phyloP scores from a whole-genome alignment of 1,284 basidiomycete species.

The Trametes versicolor region DNA sequence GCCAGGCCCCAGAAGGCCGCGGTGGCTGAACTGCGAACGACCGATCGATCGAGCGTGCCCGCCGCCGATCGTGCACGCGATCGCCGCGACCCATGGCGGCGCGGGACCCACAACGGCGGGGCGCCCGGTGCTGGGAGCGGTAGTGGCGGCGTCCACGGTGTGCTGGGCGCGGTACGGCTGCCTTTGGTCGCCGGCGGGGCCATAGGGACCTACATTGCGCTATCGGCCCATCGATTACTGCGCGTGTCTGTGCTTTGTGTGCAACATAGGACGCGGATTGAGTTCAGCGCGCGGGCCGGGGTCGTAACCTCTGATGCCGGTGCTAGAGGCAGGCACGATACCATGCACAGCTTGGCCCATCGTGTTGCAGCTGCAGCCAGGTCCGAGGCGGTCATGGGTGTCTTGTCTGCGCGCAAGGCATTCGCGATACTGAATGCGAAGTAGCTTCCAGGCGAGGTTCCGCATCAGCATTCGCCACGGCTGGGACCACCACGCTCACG shows the following conservation, averaged over 20 bases:
- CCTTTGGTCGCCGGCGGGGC: neutral
- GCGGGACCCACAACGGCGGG: conserved; percentile 17
- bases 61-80: conserved; percentile 10
- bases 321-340: too few species aligned
- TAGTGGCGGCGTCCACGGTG: neutral
- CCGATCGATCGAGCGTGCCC: neutral
- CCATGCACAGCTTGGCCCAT: too few species aligned
- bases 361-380: too few species aligned
- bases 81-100: neutral
- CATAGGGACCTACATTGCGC: neutral
- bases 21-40: neutral
- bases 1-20: neutral
- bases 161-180: neutral
- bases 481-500: neutral
- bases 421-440: neutral
- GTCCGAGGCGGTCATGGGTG: too few species aligned
- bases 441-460: neutral
- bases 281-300: too few species aligned
- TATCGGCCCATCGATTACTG: neutral
- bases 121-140: conserved; percentile 1
- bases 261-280: neutral
- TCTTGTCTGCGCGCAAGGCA: too few species aligned
- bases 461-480: neutral
- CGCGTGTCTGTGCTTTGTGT: neutral
- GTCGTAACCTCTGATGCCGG: too few species aligned